These are phyloP conservation scores for Monilinia vaccinii-corymbosi DNA, from an alignment of 2,329 filamentous ascomycete genomes.

Conservation along the genomic window DNA sequence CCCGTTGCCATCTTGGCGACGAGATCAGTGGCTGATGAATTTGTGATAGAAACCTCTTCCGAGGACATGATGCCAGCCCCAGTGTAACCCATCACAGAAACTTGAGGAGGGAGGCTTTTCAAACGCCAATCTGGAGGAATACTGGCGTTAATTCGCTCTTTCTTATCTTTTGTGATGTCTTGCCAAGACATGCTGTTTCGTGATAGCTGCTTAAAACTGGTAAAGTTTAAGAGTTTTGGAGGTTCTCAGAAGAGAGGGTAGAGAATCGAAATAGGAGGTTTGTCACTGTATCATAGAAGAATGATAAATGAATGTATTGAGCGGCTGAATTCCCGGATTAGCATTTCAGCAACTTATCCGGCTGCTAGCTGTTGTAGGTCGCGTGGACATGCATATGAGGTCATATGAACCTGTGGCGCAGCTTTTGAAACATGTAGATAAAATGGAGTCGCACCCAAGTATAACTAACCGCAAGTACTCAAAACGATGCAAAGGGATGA, in stretches of 20 bases:
- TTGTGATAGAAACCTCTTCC: conserved; percentile 37
- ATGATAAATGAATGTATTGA: background rate
- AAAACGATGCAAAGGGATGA: no score
- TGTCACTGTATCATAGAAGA: background rate
- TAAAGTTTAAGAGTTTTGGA: background rate
- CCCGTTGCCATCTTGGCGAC: conserved; percentile 20
- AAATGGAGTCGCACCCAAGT: no score
- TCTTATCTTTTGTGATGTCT: conserved; percentile 41
- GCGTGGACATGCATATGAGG: no score
- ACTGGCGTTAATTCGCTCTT: conserved; percentile 40
- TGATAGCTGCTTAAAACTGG: background rate
- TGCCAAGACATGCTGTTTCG: conserved; percentile 36
- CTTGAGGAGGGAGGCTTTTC: conserved; percentile 44
- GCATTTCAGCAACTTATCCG: background rate
- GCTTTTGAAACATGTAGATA: no score
- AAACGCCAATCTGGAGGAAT: conserved; percentile 49
- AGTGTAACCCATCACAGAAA: conserved; percentile 39
- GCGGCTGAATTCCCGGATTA: no score
- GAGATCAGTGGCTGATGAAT: conserved; percentile 21
- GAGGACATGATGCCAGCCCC: conserved; percentile 24
- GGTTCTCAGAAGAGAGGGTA: background rate
- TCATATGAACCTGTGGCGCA: no score
- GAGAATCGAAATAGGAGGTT: background rate
- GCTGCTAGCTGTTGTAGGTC: no score
- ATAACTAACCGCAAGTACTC: no score